These are phyloP conservation scores for Diospyros lotus DNA, from an alignment of 148 eudicot genomes.

Conservation along the genomic window DNA sequence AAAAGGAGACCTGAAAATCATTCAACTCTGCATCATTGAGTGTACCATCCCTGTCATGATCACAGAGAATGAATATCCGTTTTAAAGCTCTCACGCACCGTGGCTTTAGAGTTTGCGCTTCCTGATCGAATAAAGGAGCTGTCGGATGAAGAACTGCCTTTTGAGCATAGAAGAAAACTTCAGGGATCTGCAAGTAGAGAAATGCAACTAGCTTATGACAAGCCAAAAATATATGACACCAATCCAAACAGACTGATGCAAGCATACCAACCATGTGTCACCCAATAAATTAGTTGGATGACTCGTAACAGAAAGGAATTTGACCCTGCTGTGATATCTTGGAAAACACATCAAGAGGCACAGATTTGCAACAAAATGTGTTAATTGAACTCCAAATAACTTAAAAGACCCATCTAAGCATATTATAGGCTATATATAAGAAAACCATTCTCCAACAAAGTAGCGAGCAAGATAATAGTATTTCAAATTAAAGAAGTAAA, in stretches of 20 bases:
- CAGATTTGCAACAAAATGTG: neutral
- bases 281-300: neutral
- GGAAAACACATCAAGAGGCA: neutral
- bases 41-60: conserved; percentile 85
- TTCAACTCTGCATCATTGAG: conserved; percentile 89
- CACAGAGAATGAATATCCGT: conserved; percentile 87
- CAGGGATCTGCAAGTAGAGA: conserved; percentile 59
- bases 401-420: conserved; percentile 4
- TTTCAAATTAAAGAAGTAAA: neutral
- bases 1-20: conserved; percentile 71
- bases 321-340: neutral
- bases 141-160: conserved; percentile 95
- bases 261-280: neutral
- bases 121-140: conserved; percentile 88
- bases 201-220: neutral
- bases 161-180: conserved; percentile 95
- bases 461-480: neutral
- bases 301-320: neutral
- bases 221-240: neutral
- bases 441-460: neutral
- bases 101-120: conserved; percentile 76
- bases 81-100: conserved; percentile 88
- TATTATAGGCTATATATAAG: neutral
- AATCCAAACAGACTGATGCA: neutral
- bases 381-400: too few relatives aligned